Conservation (phyloP, 2,329 filamentous ascomycete species). For the Paecilomyces formosus region DNA sequence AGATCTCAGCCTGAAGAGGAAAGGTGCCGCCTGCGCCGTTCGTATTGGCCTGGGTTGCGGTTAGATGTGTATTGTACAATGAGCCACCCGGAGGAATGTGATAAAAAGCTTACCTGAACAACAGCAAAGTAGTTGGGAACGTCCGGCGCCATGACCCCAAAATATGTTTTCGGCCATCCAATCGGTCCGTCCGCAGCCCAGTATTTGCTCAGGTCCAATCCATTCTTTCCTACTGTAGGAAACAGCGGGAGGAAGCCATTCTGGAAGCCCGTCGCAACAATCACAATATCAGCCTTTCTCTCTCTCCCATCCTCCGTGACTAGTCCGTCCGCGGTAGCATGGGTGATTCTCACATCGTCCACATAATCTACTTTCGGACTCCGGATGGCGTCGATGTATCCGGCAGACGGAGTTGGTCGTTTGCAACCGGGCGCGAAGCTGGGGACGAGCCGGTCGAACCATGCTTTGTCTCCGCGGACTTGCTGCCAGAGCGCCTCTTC, state of each 20-base stretch:
- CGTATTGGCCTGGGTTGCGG: neutral
- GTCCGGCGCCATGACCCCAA: slow-evolving; percentile 4
- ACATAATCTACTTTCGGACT: slow-evolving; percentile 3
- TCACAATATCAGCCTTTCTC: slow-evolving; percentile 1
- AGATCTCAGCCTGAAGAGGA: slow-evolving; percentile 3
- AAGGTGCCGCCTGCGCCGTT: slow-evolving; percentile 2
- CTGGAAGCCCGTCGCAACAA: slow-evolving; percentile 1
- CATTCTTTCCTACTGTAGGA: slow-evolving; percentile 3
- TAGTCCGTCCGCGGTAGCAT: slow-evolving; percentile 2
- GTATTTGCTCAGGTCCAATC: neutral
- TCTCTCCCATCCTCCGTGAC: slow-evolving; percentile 1
- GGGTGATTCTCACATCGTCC: neutral
- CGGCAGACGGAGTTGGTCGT: slow-evolving; percentile 1
- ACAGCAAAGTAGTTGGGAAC: slow-evolving; percentile 5
- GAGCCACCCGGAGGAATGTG: neutral
- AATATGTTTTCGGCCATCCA: slow-evolving; percentile 4
- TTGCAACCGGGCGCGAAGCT: slow-evolving; percentile 3
- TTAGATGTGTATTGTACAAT: neutral
- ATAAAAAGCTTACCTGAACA: neutral
- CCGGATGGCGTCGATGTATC: slow-evolving; percentile 2
- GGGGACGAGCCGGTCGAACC: neutral
- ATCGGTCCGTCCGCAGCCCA: slow-evolving; percentile 2
- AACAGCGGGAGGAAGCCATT: slow-evolving; percentile 1
- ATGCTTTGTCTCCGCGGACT: neutral
- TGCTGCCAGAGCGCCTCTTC: neutral